These are phyloP conservation scores for Arthrobotrys conoides DNA, from an alignment of 2,329 filamentous ascomycete species.

Conservation along the genomic window DNA sequence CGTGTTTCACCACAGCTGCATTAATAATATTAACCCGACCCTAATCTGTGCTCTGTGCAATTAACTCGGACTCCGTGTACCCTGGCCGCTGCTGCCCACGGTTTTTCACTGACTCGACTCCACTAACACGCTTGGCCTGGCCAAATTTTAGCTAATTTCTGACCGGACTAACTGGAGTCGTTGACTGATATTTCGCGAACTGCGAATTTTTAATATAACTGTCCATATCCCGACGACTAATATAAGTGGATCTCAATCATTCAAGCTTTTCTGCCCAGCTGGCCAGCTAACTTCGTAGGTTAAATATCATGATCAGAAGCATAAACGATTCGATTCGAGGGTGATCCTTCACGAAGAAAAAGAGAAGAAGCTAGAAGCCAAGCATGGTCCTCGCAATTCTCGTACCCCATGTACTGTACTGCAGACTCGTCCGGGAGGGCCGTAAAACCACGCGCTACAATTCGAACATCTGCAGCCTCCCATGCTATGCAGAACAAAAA, in stretches of 20 bases:
- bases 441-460: not conserved
- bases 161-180: not conserved
- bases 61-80: too few relatives aligned
- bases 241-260: not conserved
- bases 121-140: too few relatives aligned
- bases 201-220: not conserved
- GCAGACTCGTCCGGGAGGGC: not conserved
- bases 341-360: not conserved
- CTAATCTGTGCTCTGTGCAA: not conserved
- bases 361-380: not conserved
- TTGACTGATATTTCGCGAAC: not conserved
- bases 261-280: constrained; percentile 19
- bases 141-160: too few relatives aligned
- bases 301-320: not conserved
- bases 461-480: not conserved
- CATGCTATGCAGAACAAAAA: constrained; percentile 3
- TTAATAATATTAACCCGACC: too few relatives aligned
- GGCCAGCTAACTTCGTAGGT: too few relatives aligned
- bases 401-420: constrained; percentile 9
- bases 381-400: constrained; percentile 1
- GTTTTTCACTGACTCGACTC: too few relatives aligned
- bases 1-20: constrained; percentile 36
- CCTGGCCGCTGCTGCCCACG: too few relatives aligned
- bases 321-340: not conserved
- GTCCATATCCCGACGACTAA: not conserved